Percentiles rank a stretch among this genome's conserved stretches.
phyloP scores from a whole-genome alignment of 345 rosid genomes.

The Passiflora organensis region DNA sequence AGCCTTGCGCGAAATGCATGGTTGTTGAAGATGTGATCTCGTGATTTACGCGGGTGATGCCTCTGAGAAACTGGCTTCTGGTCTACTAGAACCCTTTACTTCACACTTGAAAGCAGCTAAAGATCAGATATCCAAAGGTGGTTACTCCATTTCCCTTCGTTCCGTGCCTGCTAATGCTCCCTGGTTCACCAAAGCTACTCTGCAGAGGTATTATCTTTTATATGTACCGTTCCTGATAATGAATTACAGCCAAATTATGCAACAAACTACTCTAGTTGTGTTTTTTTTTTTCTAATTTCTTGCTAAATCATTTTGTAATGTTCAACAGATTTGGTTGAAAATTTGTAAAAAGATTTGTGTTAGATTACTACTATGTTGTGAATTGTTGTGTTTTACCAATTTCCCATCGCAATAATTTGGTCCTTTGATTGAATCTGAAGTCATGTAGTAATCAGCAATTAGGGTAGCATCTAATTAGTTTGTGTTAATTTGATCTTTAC shows the following conservation, averaged over 20 bases:
- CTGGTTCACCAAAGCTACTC: conserved; percentile 92
- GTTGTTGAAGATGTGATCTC: conserved; percentile 69
- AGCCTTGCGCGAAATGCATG: no score
- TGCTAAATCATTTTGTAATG: neutral
- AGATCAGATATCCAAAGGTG: conserved; percentile 89
- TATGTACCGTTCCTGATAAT: no score
- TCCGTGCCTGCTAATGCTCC: conserved; percentile 40
- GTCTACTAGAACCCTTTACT: conserved; percentile 76
- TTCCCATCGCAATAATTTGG: no score
- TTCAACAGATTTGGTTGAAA: neutral
- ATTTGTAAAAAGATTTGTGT: neutral
- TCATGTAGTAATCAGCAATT: no score
- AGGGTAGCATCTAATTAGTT: no score
- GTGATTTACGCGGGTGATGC: conserved; percentile 64
- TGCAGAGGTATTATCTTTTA: conserved; percentile 53
- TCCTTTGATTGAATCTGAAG: no score
- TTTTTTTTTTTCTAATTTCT: neutral
- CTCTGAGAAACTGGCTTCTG: conserved; percentile 86
- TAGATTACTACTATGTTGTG: no score
- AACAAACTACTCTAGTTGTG: neutral
- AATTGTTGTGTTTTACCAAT: no score
- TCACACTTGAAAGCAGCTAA: conserved; percentile 69
- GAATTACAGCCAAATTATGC: no score
- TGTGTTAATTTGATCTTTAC: no score
- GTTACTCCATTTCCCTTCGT: conserved; percentile 79